A percentile compares a stretch with the other conserved stretches of the same genome.
Conservation (phyloP, 441 rosid genomes). For the Flueggea neowawraea region DNA sequence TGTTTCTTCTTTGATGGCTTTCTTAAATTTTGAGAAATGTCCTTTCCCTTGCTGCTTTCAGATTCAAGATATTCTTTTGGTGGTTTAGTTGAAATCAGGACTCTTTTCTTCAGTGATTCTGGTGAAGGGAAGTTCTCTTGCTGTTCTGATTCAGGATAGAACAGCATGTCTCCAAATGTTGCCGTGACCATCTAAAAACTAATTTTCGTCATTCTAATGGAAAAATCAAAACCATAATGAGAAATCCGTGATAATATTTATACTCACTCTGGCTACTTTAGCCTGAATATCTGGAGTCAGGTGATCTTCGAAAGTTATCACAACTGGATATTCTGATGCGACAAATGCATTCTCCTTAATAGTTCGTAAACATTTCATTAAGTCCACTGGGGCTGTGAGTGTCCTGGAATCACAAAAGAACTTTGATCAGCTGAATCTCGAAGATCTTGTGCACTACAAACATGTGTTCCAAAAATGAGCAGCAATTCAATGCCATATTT, state of each 20-base stretch:
- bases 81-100: slow-evolving; percentile 81
- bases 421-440: neutral
- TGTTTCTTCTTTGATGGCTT: slow-evolving; percentile 11
- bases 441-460: neutral
- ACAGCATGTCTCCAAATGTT: slow-evolving; percentile 47
- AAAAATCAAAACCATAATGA: neutral
- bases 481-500: no score
- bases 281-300: slow-evolving; percentile 53
- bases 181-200: slow-evolving; percentile 50
- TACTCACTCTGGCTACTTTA: slow-evolving; percentile 59
- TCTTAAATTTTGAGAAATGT: slow-evolving; percentile 4
- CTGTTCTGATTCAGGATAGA: slow-evolving; percentile 28
- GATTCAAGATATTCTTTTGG: slow-evolving; percentile 67
- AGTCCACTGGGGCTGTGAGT: slow-evolving; percentile 56
- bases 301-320: slow-evolving; percentile 88
- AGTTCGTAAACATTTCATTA: slow-evolving; percentile 51
- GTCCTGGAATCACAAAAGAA: slow-evolving; percentile 35
- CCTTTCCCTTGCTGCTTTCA: slow-evolving; percentile 17
- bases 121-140: slow-evolving; percentile 65
- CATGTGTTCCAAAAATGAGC: no score
- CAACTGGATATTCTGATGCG: slow-evolving; percentile 73
- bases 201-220: slow-evolving; percentile 1
- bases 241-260: neutral
- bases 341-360: slow-evolving; percentile 64
- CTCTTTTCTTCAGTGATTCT: slow-evolving; percentile 46